Evolutionary conservation across 1,284 basidiomycete genomes (phyloP).

Genomic region (Fistulinella cinereoalba): DNA sequence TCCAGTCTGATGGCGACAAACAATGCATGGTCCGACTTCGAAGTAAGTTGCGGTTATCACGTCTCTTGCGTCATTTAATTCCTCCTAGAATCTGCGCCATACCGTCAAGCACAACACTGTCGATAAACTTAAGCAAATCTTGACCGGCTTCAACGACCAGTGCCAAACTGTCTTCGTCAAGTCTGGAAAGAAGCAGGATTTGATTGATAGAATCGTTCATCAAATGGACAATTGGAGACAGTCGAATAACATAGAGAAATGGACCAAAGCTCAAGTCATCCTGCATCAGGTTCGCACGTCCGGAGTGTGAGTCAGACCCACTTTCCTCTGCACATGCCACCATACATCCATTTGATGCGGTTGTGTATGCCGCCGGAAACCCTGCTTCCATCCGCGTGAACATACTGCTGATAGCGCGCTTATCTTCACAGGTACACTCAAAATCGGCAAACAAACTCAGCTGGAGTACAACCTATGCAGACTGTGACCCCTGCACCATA

Average conservation of each 20-base stretch:
- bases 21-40: slow-evolving; percentile 37
- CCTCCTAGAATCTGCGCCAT: slow-evolving; percentile 44
- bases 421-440: slow-evolving; percentile 26
- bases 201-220: slow-evolving; percentile 66
- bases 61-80: slow-evolving; percentile 15
- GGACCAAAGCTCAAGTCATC: slow-evolving; percentile 61
- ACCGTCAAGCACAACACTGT: slow-evolving; percentile 60
- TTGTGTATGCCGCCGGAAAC: slow-evolving; percentile 6
- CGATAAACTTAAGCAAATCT: slow-evolving; percentile 75
- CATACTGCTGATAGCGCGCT: slow-evolving; percentile 15
- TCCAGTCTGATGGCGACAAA: slow-evolving; percentile 26
- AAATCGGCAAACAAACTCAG: slow-evolving; percentile 23
- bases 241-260: slow-evolving; percentile 55
- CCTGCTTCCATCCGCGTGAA: slow-evolving; percentile 1
- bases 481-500: slow-evolving; percentile 21
- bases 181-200: slow-evolving; percentile 81
- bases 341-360: slow-evolving; percentile 5
- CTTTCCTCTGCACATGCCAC: slow-evolving; percentile 7
- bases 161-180: slow-evolving; percentile 65
- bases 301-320: slow-evolving; percentile 53
- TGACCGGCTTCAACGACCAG: slow-evolving; percentile 70
- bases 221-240: slow-evolving; percentile 59
- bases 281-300: slow-evolving; percentile 57
- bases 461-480: slow-evolving; percentile 26
- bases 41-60: slow-evolving; percentile 22